A percentile compares a stretch with the other conserved stretches of the same genome.
Evolutionary conservation across 2,329 filamentous ascomycete species (phyloP).

Genomic region (Aspergillus fumigatus): DNA sequence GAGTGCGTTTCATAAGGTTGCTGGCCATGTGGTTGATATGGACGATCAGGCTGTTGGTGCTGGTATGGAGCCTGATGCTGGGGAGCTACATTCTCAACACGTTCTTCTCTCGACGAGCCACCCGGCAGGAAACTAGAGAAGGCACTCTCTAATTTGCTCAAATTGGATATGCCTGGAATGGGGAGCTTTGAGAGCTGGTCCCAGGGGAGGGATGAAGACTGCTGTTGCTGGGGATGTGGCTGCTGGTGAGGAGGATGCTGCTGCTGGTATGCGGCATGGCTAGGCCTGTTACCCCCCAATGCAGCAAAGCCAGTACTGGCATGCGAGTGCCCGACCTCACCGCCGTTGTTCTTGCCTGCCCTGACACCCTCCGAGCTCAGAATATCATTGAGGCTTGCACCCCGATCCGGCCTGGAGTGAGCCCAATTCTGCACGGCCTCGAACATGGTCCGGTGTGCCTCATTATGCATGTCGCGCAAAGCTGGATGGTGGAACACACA

Average conservation of each 20-base stretch:
- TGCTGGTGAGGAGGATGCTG: slow-evolving; percentile 16
- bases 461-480: slow-evolving; percentile 66
- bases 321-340: slow-evolving; percentile 29
- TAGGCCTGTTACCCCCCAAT: slow-evolving; percentile 16
- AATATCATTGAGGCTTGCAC: slow-evolving; percentile 65
- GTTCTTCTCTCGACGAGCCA: slow-evolving; percentile 19
- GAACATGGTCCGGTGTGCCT: slow-evolving; percentile 88
- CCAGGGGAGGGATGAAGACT: slow-evolving; percentile 25
- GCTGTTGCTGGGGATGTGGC: slow-evolving; percentile 20
- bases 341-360: slow-evolving; percentile 63
- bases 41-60: slow-evolving; percentile 2
- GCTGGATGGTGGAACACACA: slow-evolving; percentile 88
- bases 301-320: slow-evolving; percentile 23
- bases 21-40: slow-evolving; percentile 4
- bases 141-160: slow-evolving; percentile 31
- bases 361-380: slow-evolving; percentile 80
- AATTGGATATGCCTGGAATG: slow-evolving; percentile 36
- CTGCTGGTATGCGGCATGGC: slow-evolving; percentile 19
- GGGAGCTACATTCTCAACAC: slow-evolving; percentile 4
- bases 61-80: not conserved
- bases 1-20: slow-evolving; percentile 3
- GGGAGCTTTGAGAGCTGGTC: slow-evolving; percentile 30
- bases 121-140: slow-evolving; percentile 28
- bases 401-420: slow-evolving; percentile 62
- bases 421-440: slow-evolving; percentile 78